Percentiles rank a stretch among this genome's conserved stretches.
Evolutionary conservation across 805 yeast species (phyloP).

Genomic region (Suhomyces vadensis): DNA sequence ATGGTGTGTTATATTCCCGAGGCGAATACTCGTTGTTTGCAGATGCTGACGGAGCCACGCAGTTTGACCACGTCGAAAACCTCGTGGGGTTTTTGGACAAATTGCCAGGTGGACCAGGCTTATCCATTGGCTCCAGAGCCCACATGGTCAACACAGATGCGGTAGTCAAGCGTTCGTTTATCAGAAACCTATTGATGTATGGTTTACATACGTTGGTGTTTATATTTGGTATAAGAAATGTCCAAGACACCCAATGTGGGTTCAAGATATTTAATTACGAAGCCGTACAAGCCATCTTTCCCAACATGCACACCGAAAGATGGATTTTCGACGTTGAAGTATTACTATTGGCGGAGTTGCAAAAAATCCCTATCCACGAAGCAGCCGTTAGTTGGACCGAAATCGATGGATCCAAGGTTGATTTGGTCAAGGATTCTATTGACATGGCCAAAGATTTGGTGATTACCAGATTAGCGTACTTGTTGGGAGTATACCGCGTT

Average conservation of each 20-base stretch:
- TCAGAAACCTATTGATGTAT: constrained; percentile 90
- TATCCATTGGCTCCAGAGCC: constrained; percentile 92
- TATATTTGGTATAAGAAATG: constrained; percentile 82
- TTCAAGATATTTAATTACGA: constrained; percentile 83
- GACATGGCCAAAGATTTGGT: constrained; percentile 93
- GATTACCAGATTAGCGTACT: constrained; percentile 84
- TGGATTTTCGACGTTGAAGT: constrained; percentile 99
- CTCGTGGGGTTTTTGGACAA: constrained; percentile 46
- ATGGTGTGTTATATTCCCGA: constrained; percentile 75
- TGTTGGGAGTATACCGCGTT: constrained; percentile 72
- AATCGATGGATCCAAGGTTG: constrained; percentile 93
- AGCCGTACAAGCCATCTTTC: constrained; percentile 69
- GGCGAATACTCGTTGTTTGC: constrained; percentile 84
- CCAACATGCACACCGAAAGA: constrained; percentile 92
- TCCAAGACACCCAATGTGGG: constrained; percentile 96
- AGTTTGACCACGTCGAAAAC: constrained; percentile 65
- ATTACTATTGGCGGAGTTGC: constrained; percentile 73
- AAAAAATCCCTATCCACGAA: constrained; percentile 67
- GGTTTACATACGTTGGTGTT: constrained; percentile 84
- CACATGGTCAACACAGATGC: constrained; percentile 96
- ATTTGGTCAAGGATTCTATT: constrained; percentile 84
- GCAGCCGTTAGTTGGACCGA: constrained; percentile 96
- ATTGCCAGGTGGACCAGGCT: constrained; percentile 43
- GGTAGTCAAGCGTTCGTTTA: constrained; percentile 87
- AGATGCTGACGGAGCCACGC: constrained; percentile 97